Conservation (phyloP, 2,329 filamentous ascomycete species). For the Mariannaea elegans region DNA sequence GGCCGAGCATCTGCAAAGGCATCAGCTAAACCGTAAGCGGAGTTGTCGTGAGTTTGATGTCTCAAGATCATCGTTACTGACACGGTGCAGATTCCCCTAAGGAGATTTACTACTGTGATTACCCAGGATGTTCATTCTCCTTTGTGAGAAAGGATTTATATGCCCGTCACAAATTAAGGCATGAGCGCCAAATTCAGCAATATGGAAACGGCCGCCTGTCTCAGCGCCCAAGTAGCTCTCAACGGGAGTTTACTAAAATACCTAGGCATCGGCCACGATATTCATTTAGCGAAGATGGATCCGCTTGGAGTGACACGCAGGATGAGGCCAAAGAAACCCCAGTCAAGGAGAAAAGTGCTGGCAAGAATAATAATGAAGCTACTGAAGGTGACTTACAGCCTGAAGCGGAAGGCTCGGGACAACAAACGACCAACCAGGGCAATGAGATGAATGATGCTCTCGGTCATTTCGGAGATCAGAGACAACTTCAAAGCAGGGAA, state of each 20-base stretch:
- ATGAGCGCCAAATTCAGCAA: slow-evolving; percentile 39
- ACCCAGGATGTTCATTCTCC: slow-evolving; percentile 41
- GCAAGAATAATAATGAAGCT: slow-evolving; percentile 10
- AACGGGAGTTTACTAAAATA: slow-evolving; percentile 36
- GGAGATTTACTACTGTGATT: slow-evolving; percentile 43
- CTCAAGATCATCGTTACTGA: slow-evolving; percentile 19
- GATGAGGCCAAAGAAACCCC: slow-evolving; percentile 36
- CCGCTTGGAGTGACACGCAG: slow-evolving; percentile 40
- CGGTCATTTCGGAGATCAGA: slow-evolving; percentile 31
- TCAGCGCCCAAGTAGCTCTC: slow-evolving; percentile 32
- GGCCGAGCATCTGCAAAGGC: slow-evolving; percentile 40
- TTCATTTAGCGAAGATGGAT: slow-evolving; percentile 40
- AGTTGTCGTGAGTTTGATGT: slow-evolving; percentile 2
- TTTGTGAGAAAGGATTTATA: slow-evolving; percentile 42
- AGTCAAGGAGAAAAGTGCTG: slow-evolving; percentile 23
- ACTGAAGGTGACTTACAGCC: slow-evolving; percentile 11
- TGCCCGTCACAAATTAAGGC: slow-evolving; percentile 40
- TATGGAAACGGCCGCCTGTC: slow-evolving; percentile 39
- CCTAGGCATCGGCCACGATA: slow-evolving; percentile 33
- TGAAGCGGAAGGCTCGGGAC: slow-evolving; percentile 17
- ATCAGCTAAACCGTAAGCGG: slow-evolving; percentile 37
- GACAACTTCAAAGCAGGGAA: slow-evolving; percentile 33
- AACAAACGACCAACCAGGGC: slow-evolving; percentile 20
- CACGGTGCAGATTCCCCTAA: slow-evolving; percentile 38
- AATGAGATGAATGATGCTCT: slow-evolving; percentile 24